phyloP scores from a whole-genome alignment of 352 stramenopile species.

The Globisporangium nagaii region DNA sequence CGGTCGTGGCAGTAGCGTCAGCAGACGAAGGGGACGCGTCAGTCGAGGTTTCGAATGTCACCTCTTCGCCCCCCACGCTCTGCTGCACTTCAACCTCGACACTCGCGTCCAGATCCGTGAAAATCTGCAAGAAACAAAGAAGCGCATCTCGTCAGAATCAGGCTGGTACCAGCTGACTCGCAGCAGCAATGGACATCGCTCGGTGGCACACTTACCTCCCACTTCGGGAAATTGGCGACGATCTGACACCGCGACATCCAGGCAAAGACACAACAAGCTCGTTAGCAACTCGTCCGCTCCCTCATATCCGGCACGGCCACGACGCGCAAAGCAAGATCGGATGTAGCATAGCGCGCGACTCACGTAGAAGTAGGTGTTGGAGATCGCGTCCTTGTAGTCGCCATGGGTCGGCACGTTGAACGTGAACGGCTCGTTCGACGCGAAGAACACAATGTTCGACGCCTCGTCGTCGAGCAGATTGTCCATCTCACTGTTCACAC shows the following conservation, averaged over 20 bases:
- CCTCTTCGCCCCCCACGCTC: slow-evolving; percentile 38
- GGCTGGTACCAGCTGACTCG: no score
- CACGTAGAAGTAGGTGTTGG: slow-evolving; percentile 60
- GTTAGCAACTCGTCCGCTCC: no score
- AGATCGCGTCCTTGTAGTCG: slow-evolving; percentile 40
- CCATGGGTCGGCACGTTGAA: slow-evolving; percentile 49
- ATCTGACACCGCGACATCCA: background rate
- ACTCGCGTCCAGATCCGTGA: slow-evolving; percentile 39
- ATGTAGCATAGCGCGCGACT: background rate
- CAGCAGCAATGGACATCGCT: no score
- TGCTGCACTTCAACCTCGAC: slow-evolving; percentile 48
- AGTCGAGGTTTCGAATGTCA: slow-evolving; percentile 29
- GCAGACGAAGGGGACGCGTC: background rate
- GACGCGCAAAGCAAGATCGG: no score
- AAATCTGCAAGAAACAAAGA: slow-evolving; percentile 30
- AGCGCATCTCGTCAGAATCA: no score
- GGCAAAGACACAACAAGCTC: background rate
- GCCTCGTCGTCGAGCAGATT: slow-evolving; percentile 27
- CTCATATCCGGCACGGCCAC: no score
- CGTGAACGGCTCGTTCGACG: slow-evolving; percentile 56
- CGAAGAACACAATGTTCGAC: slow-evolving; percentile 75
- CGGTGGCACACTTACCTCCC: slow-evolving; percentile 13
- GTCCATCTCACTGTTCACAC: slow-evolving; percentile 43
- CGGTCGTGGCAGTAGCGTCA: background rate
- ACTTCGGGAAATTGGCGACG: slow-evolving; percentile 8